Evolutionary conservation across 495 filamentous ascomycete genomes (phyloP).

Genomic region (Astrothelium macrocarpum): DNA sequence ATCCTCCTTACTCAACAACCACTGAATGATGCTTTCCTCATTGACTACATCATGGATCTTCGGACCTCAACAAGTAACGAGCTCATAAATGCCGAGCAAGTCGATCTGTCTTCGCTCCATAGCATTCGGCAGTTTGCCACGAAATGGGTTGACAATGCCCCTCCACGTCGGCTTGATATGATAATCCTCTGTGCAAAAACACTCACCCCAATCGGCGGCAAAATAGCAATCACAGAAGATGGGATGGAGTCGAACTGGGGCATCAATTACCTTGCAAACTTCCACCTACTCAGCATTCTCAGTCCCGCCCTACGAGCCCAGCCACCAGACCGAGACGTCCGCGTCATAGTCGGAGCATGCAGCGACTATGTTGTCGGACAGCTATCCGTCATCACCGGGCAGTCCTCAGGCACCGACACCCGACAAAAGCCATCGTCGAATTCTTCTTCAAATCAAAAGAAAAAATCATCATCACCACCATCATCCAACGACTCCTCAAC

Average conservation of each 20-base stretch:
- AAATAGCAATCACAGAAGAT: constrained; percentile 50
- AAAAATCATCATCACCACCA: background rate
- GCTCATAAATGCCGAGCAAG: constrained; percentile 88
- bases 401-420: background rate
- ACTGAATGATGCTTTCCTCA: constrained; percentile 73
- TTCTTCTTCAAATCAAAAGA: constrained; percentile 4
- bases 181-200: constrained; percentile 76
- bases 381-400: constrained; percentile 25
- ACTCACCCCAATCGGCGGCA: constrained; percentile 52
- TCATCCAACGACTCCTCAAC: constrained; percentile 12
- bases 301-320: constrained; percentile 80
- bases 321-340: constrained; percentile 84
- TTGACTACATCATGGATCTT: constrained; percentile 85
- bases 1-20: constrained; percentile 79
- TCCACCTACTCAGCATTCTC: constrained; percentile 84
- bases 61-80: constrained; percentile 71
- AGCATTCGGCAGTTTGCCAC: constrained; percentile 92
- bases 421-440: background rate
- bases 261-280: constrained; percentile 90
- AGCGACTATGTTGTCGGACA: constrained; percentile 69
- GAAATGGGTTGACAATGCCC: constrained; percentile 94
- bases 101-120: constrained; percentile 77
- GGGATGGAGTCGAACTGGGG: constrained; percentile 85
- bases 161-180: constrained; percentile 86
- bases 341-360: constrained; percentile 79